Evolutionary conservation across 495 filamentous ascomycete genomes (phyloP).

Genomic region (Neurospora tetraspora): DNA sequence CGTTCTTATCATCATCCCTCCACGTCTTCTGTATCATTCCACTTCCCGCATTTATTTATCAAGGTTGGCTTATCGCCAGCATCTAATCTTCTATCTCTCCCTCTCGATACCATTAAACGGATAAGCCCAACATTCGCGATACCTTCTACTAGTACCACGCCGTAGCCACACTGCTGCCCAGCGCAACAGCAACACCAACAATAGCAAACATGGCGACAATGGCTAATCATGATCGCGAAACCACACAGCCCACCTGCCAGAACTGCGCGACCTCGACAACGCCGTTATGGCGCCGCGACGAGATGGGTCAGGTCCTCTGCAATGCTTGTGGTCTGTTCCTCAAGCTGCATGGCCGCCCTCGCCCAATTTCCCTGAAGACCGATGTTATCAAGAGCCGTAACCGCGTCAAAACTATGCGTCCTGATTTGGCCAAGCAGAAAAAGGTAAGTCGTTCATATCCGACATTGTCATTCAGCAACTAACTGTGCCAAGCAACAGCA

Average conservation of each 20-base stretch:
- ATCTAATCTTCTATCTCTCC: conserved; percentile 19
- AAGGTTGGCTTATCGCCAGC: conserved; percentile 17
- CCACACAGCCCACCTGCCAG: conserved; percentile 87
- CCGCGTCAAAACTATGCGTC: conserved; percentile 76
- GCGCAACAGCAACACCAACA: neutral
- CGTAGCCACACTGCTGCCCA: neutral
- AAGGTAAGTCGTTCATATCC: conserved; percentile 47
- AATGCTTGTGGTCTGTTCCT: conserved; percentile 97
- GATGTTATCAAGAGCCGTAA: conserved; percentile 99
- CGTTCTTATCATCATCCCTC: conserved; percentile 11
- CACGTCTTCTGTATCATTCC: neutral
- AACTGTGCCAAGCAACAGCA: conserved; percentile 1
- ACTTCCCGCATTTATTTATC: conserved; percentile 14
- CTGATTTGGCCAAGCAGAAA: conserved; percentile 72
- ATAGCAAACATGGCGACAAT: conserved; percentile 26
- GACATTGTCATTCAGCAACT: neutral
- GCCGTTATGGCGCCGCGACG: conserved; percentile 93
- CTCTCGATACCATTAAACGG: conserved; percentile 7
- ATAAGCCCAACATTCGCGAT: too few relatives aligned
- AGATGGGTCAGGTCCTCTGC: conserved; percentile 93
- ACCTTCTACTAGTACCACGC: conserved; percentile 1
- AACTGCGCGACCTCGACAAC: conserved; percentile 96
- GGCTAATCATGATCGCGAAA: conserved; percentile 46
- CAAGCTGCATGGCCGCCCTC: conserved; percentile 87
- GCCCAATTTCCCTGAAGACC: conserved; percentile 94